Evolutionary conservation across 2,329 filamentous ascomycete species (phyloP).

Genomic region (Fusarium phyllophilum): DNA sequence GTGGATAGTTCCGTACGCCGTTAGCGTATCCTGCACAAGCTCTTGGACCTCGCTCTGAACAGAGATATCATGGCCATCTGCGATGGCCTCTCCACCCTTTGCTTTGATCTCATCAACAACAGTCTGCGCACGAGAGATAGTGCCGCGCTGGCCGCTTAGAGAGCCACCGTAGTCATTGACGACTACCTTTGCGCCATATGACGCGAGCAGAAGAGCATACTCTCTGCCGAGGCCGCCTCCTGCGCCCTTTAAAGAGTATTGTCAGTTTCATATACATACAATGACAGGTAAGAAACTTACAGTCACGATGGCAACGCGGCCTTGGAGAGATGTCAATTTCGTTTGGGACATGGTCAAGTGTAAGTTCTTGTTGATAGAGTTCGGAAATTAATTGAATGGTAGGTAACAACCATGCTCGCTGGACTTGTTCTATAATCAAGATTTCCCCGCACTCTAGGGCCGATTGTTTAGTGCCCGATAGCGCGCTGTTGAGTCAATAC

Average conservation of each 20-base stretch:
- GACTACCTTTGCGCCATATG: not conserved
- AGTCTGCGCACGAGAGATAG: not conserved
- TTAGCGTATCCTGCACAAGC: not conserved
- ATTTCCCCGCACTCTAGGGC: not conserved
- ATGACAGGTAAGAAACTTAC: fast-evolving
- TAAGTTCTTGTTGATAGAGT: not conserved
- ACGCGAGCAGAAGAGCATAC: not conserved
- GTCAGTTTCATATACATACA: not conserved
- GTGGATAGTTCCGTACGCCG: not conserved
- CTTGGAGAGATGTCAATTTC: not conserved
- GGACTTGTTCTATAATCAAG: not conserved
- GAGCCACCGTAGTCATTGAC: not conserved
- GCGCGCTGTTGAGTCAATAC: not conserved
- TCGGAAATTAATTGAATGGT: not conserved
- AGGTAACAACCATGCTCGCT: fast-evolving
- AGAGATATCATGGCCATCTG: not conserved
- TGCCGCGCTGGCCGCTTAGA: not conserved
- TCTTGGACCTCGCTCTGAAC: not conserved
- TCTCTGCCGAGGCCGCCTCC: not conserved
- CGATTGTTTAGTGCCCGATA: not conserved
- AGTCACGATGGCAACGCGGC: not conserved
- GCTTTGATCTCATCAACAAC: not conserved
- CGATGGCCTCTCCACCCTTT: not conserved
- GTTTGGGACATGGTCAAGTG: not conserved
- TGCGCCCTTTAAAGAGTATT: not conserved